Evolutionary conservation across 306 rosid genomes (phyloP).

Genomic region (Inga leiocalycina): DNA sequence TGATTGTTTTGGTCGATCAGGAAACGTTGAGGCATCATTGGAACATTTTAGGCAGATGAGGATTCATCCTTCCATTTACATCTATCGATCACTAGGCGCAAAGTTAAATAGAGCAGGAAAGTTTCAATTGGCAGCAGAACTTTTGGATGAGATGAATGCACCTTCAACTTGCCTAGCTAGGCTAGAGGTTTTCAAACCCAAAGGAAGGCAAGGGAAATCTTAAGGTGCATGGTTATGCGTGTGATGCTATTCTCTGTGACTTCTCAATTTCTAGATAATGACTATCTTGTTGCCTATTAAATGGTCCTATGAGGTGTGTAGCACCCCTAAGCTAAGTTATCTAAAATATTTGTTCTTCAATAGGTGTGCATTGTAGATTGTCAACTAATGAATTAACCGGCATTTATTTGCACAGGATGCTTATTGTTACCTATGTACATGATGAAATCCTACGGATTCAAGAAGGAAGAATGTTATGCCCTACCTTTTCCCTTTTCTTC

Average conservation of each 20-base stretch:
- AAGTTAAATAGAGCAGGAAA: conserved; percentile 63
- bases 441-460: not conserved
- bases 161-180: conserved; percentile 51
- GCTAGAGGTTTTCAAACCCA: conserved; percentile 55
- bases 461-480: not conserved
- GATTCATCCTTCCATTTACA: conserved; percentile 60
- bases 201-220: conserved; percentile 40
- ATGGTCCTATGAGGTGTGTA: not conserved
- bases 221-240: conserved; percentile 1
- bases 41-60: conserved; percentile 60
- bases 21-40: conserved; percentile 66
- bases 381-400: not conserved
- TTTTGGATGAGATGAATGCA: conserved; percentile 69
- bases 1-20: conserved; percentile 66
- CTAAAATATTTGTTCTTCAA: not conserved
- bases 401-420: not conserved
- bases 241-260: conserved; percentile 11
- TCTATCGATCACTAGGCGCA: conserved; percentile 56
- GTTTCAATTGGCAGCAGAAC: conserved; percentile 59
- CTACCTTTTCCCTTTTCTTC: not conserved
- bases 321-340: not conserved
- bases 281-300: not conserved
- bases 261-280: conserved; percentile 21
- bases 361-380: not conserved
- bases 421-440: not conserved